Evolutionary conservation across 306 rosid species (phyloP).

Genomic region (Dryas alaskensis): DNA sequence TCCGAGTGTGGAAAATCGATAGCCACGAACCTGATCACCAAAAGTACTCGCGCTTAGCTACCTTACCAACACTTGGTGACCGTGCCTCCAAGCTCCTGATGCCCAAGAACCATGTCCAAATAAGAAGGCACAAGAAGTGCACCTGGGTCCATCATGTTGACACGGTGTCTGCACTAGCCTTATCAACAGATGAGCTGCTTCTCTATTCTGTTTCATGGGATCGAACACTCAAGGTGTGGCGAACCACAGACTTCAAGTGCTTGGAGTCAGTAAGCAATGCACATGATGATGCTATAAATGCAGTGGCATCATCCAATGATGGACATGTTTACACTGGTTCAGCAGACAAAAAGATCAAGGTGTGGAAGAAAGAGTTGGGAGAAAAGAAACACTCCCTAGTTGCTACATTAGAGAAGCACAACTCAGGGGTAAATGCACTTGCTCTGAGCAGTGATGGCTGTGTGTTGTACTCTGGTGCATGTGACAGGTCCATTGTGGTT

Average conservation of each 20-base stretch:
- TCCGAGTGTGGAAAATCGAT: slow-evolving; percentile 72
- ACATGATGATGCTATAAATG: slow-evolving; percentile 86
- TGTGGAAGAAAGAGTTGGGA: slow-evolving; percentile 52
- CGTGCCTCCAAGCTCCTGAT: slow-evolving; percentile 52
- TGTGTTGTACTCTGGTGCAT: slow-evolving; percentile 74
- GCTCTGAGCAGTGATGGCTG: slow-evolving; percentile 58
- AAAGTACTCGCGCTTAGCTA: slow-evolving; percentile 59
- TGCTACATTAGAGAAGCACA: slow-evolving; percentile 62
- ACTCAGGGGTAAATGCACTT: slow-evolving; percentile 76
- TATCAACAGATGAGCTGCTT: slow-evolving; percentile 58
- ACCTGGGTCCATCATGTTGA: slow-evolving; percentile 96
- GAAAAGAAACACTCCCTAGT: slow-evolving; percentile 51
- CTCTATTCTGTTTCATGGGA: slow-evolving; percentile 93
- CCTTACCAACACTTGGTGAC: slow-evolving; percentile 74
- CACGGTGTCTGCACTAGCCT: slow-evolving; percentile 72
- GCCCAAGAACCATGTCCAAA: slow-evolving; percentile 70
- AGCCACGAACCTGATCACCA: slow-evolving; percentile 24
- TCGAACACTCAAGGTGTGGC: slow-evolving; percentile 78
- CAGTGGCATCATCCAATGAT: slow-evolving; percentile 55
- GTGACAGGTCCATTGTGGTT: slow-evolving; percentile 76
- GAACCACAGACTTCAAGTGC: slow-evolving; percentile 68
- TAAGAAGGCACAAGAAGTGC: slow-evolving; percentile 77
- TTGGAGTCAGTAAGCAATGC: slow-evolving; percentile 71
- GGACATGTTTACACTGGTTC: slow-evolving; percentile 83
- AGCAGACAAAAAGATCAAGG: slow-evolving; percentile 73